Conservation (phyloP, 2,329 filamentous ascomycete genomes). For the Pyrenochaeta sp. region DNA sequence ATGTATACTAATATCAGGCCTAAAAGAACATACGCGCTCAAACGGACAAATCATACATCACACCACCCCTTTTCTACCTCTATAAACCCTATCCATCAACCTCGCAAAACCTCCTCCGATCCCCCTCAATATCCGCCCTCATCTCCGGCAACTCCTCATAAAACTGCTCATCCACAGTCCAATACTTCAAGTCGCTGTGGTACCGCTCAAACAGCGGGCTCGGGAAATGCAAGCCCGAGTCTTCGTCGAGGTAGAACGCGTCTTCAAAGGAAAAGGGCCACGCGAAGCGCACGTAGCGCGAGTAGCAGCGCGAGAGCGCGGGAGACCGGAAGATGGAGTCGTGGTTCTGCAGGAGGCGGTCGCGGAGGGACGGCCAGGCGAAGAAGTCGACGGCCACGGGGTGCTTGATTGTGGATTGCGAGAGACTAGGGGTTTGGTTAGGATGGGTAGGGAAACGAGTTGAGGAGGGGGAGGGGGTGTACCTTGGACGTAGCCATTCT, state of each 20-base stretch:
- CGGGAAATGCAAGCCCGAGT: constrained; percentile 18
- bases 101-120: constrained; percentile 23
- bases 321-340: constrained; percentile 26
- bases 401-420: constrained; percentile 34
- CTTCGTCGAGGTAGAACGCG: constrained; percentile 36
- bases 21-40: no score
- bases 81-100: neutral
- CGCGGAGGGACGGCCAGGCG: constrained; percentile 42
- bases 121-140: constrained; percentile 40
- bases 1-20: no score
- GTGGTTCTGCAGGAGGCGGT: constrained; percentile 36
- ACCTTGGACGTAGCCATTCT: constrained; percentile 38
- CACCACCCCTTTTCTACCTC: no score
- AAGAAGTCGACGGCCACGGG: constrained; percentile 44
- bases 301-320: constrained; percentile 32
- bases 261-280: constrained; percentile 45
- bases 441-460: neutral
- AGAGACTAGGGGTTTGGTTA: constrained; percentile 12
- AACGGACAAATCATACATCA: no score
- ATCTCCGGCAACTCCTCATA: constrained; percentile 40
- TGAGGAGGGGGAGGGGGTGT: neutral
- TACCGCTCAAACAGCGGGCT: constrained; percentile 41
- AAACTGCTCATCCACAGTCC: constrained; percentile 34
- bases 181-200: constrained; percentile 36
- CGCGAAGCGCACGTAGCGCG: constrained; percentile 36